Evolutionary conservation across 352 stramenopile species (phyloP).

Genomic region (Phytophthora sansomeana): DNA sequence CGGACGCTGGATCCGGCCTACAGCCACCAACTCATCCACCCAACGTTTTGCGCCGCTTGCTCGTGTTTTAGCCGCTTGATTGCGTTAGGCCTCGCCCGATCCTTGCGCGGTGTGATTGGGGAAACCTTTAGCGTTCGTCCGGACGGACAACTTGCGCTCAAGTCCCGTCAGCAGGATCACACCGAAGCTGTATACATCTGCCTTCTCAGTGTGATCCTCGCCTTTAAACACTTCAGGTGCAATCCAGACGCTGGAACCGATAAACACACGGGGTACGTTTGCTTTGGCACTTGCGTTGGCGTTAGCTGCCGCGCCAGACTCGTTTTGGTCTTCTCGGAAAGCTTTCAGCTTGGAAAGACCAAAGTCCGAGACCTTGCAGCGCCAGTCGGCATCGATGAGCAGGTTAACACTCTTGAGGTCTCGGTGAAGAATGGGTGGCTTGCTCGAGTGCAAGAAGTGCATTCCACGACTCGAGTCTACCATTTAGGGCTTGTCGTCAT

Average conservation of each 20-base stretch:
- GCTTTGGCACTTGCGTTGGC: constrained; percentile 11
- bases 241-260: constrained; percentile 93
- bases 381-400: constrained; percentile 89
- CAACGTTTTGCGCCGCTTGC: constrained; percentile 10
- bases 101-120: constrained; percentile 21
- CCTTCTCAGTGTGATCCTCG: constrained; percentile 87
- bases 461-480: constrained; percentile 89
- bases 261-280: constrained; percentile 56
- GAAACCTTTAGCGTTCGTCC: constrained; percentile 34
- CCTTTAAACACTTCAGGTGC: constrained; percentile 91
- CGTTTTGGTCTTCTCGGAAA: constrained; percentile 65
- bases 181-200: constrained; percentile 91
- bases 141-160: constrained; percentile 15
- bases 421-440: constrained; percentile 88
- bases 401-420: constrained; percentile 93
- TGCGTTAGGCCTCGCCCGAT: constrained; percentile 26
- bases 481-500: no score
- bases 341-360: constrained; percentile 88
- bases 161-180: no score
- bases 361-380: constrained; percentile 92
- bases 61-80: constrained; percentile 37
- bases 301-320: constrained; percentile 28
- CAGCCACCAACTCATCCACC: constrained; percentile 19
- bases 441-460: constrained; percentile 92
- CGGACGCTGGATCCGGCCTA: constrained; percentile 1